Evolutionary conservation across 176 grass and related monocot genomes (phyloP).

Genomic region (Musa schizocarpa): DNA sequence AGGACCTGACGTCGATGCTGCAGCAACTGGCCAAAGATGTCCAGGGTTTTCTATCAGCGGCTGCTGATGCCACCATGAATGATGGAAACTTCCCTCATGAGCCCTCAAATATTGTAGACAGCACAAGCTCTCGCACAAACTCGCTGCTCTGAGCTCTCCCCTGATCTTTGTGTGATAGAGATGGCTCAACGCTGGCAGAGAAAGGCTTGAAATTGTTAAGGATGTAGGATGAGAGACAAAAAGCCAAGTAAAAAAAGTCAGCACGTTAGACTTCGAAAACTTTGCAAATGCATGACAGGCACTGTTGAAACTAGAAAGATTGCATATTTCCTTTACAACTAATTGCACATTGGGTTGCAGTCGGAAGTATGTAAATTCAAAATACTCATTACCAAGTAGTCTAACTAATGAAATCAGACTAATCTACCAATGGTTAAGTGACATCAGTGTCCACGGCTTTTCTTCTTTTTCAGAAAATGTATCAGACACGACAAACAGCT

Average conservation of each 20-base stretch:
- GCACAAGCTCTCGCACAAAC: conserved; percentile 1
- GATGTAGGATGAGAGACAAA: background rate
- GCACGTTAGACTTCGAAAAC: background rate
- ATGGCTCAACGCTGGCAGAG: background rate
- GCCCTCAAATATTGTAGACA: conserved; percentile 5
- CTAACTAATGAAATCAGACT: too few species aligned
- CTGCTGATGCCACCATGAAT: background rate
- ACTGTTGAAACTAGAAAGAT: too few species aligned
- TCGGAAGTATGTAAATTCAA: too few species aligned
- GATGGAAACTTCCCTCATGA: background rate
- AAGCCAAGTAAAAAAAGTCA: background rate
- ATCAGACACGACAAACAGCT: too few species aligned
- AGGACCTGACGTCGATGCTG: background rate
- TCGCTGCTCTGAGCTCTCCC: background rate
- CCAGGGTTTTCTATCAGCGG: too few species aligned
- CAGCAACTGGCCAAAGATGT: background rate
- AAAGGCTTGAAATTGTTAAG: background rate
- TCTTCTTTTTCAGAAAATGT: too few species aligned
- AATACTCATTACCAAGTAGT: too few species aligned
- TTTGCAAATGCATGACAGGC: too few species aligned
- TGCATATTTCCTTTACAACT: too few species aligned
- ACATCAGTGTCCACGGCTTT: too few species aligned
- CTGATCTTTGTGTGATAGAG: background rate
- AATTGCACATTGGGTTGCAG: too few species aligned
- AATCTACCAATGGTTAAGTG: too few species aligned